These are phyloP conservation scores for Lyophyllum shimeji DNA, from an alignment of 768 basidiomycete species.

Conservation along the genomic window DNA sequence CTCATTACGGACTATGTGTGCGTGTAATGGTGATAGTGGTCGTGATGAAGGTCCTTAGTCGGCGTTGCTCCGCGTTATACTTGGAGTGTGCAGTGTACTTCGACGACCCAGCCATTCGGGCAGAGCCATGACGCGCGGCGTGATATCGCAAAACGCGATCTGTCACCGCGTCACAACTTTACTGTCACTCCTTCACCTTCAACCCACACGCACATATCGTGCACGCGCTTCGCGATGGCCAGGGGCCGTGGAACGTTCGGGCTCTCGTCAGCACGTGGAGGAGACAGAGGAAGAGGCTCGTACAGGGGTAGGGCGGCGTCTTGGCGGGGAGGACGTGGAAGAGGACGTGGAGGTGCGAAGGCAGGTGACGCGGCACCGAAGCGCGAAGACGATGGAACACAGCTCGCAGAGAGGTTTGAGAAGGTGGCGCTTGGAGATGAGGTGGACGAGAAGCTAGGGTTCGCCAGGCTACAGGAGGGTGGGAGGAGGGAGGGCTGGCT, in stretches of 20 bases:
- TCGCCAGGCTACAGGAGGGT: slow-evolving; percentile 79
- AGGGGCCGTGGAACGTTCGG: slow-evolving; percentile 59
- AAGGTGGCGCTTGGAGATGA: slow-evolving; percentile 74
- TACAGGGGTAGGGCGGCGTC: slow-evolving; percentile 48
- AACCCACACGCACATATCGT: background rate
- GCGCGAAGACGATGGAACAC: slow-evolving; percentile 89
- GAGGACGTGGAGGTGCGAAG: slow-evolving; percentile 46
- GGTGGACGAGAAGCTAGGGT: slow-evolving; percentile 93
- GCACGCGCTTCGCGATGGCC: slow-evolving; percentile 35
- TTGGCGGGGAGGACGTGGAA: slow-evolving; percentile 57
- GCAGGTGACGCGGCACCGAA: slow-evolving; percentile 53
- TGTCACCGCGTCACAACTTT: slow-evolving; percentile 8
- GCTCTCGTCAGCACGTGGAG: slow-evolving; percentile 49
- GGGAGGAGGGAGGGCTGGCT: slow-evolving; percentile 84
- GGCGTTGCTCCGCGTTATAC: too few species aligned
- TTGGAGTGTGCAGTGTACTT: too few species aligned
- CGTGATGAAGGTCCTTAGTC: too few species aligned
- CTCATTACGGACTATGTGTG: too few species aligned
- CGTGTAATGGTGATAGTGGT: too few species aligned
- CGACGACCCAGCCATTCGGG: too few species aligned
- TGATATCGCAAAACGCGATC: background rate
- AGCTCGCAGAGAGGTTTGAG: slow-evolving; percentile 85
- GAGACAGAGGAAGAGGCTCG: slow-evolving; percentile 41
- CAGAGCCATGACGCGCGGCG: too few species aligned
- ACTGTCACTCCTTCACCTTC: background rate